Evolutionary conservation across 441 rosid genomes (phyloP).

Genomic region (Jatropha podagrica): DNA sequence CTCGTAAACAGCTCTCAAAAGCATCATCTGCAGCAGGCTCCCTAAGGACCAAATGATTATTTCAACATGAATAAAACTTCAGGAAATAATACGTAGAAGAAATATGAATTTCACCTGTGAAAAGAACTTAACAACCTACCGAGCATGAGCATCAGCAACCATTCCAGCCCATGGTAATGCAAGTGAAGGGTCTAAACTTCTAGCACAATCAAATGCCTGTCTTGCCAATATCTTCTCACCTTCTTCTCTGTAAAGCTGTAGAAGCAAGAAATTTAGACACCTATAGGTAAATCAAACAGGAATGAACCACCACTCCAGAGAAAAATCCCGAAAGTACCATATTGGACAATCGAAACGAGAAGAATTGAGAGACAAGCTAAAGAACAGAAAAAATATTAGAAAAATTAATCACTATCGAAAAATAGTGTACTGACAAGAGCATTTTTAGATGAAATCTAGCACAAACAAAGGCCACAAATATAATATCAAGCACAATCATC

Average conservation of each 20-base stretch:
- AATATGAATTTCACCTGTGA: neutral
- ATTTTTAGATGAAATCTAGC: neutral
- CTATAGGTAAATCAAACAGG: neutral
- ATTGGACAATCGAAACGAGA: neutral
- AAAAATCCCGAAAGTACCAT: neutral
- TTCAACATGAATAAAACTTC: constrained; percentile 23
- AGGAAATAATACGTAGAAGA: constrained; percentile 13
- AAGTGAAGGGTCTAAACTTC: constrained; percentile 97
- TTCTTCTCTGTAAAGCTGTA: constrained; percentile 74
- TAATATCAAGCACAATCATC: neutral
- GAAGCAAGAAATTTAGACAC: constrained; percentile 25
- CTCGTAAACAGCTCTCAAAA: constrained; percentile 91
- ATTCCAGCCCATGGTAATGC: constrained; percentile 99
- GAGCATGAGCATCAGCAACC: constrained; percentile 73
- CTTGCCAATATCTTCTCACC: constrained; percentile 69
- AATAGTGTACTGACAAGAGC: neutral
- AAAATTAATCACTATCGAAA: neutral
- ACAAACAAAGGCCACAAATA: neutral
- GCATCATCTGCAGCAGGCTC: constrained; percentile 65
- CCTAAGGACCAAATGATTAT: constrained; percentile 42
- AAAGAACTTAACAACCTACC: constrained; percentile 44
- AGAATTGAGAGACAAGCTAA: neutral
- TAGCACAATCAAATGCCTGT: constrained; percentile 91
- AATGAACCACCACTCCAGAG: neutral
- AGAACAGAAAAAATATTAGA: neutral